Evolutionary conservation across 1,139 yeast genomes (phyloP).

Genomic region (Pneumocystis carinii): DNA sequence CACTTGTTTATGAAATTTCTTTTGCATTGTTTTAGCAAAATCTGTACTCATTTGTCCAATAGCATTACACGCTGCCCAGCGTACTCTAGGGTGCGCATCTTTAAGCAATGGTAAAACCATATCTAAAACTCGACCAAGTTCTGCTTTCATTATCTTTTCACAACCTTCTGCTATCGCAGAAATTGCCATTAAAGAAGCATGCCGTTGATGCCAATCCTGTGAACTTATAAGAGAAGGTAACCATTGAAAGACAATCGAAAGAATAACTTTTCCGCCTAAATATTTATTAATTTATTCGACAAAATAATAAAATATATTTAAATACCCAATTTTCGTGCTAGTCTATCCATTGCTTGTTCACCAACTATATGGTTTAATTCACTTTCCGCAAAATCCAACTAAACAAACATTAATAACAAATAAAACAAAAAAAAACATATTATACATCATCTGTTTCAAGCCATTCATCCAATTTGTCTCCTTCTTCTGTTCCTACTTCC

Average conservation of each 20-base stretch:
- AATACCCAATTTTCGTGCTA: conserved; percentile 45
- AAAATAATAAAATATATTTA: neutral
- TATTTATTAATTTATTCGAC: neutral
- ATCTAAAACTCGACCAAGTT: conserved; percentile 67
- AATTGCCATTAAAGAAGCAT: conserved; percentile 91
- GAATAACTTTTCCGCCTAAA: conserved; percentile 60
- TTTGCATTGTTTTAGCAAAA: conserved; percentile 77
- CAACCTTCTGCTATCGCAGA: conserved; percentile 98
- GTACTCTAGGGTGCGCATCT: conserved; percentile 85
- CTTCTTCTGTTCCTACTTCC: conserved; percentile 80
- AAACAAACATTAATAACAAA: neutral
- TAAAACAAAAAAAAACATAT: neutral
- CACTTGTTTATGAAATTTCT: conserved; percentile 60
- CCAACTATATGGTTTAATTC: conserved; percentile 70
- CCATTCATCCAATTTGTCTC: conserved; percentile 64
- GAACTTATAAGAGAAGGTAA: conserved; percentile 71
- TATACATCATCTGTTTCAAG: conserved; percentile 52
- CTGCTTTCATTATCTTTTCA: conserved; percentile 69
- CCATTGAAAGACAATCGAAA: conserved; percentile 73
- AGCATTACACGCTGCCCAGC: conserved; percentile 93
- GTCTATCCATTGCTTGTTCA: conserved; percentile 82
- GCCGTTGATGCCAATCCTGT: conserved; percentile 80
- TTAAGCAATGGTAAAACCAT: conserved; percentile 67
- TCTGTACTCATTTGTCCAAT: conserved; percentile 97
- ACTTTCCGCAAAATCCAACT: conserved; percentile 57